Evolutionary conservation across 2,329 filamentous ascomycete species (phyloP), one percentile per base, ranked within the genome.

Genomic region (Aspergillus unguis): DNA sequence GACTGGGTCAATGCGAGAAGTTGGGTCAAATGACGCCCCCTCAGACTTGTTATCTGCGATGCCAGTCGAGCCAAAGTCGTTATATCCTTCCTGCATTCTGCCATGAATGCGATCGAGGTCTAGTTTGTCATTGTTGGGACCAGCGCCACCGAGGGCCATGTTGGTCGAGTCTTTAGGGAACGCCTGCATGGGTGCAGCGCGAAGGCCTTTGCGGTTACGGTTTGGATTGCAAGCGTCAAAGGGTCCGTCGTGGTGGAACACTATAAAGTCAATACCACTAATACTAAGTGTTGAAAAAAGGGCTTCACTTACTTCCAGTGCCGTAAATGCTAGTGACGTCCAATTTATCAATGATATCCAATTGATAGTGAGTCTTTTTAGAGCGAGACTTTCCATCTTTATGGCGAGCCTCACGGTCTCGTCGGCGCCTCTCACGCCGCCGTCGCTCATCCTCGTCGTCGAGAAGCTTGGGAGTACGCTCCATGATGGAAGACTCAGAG

Each of bases 301-400:
- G 29, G 47, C 10, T n/a, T 51, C 25, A 84, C 89, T 75, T 78
- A 95, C 90, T 77, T 73, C 92, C 92, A 64, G 88, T 90, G 52
- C 94, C 92, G 67, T 95, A 96, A 62, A 97, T 95, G 70, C 92
- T 92, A 4, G 92, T 96, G 57, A 94, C 92, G 75, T 97, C 94
- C 59, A 99, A 78, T 70, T 96, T 92, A 75, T 99, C 94, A 65
- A 99, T 97, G 42, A 97, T 82, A 69, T 99, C 94, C 59, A 97
- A 71, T 50, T 68, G 65, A 46, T 73, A 67, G 44, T 69, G 69
- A 53, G 70, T 71, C 49, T 71, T 71, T 53, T 71, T 71, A 23
- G 67, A 72, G 9, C 68, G 68, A 32, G 67, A 59, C 51, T 73
- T 72, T 32, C 67, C 65, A 51, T 75, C 70, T 40, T 65, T 68